These are phyloP conservation scores for Penicillium flavigenum DNA, from an alignment of 495 filamentous ascomycete species.

Conservation along the genomic window DNA sequence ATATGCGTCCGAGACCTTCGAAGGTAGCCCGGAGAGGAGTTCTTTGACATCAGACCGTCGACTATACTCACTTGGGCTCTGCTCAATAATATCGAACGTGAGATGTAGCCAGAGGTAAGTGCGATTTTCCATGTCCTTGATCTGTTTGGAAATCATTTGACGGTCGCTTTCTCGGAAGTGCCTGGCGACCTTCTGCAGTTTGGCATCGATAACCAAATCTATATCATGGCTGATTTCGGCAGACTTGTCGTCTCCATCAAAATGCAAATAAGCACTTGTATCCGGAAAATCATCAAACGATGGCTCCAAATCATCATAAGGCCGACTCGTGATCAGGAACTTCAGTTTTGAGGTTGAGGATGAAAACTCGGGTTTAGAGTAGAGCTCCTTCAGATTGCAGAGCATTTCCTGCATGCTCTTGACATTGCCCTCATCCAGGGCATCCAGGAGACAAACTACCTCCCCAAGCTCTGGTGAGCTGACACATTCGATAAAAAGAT, in stretches of 20 bases:
- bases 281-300: slow-evolving; percentile 19
- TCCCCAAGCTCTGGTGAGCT: slow-evolving; percentile 30
- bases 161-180: slow-evolving; percentile 12
- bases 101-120: slow-evolving; percentile 47
- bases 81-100: slow-evolving; percentile 30
- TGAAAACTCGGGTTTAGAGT: neutral
- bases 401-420: neutral
- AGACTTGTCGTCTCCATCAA: slow-evolving; percentile 35
- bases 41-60: slow-evolving; percentile 19
- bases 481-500: slow-evolving; percentile 30
- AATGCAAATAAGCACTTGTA: slow-evolving; percentile 18
- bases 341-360: slow-evolving; percentile 19
- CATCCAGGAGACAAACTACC: slow-evolving; percentile 47
- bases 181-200: slow-evolving; percentile 19
- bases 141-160: slow-evolving; percentile 20
- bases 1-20: slow-evolving; percentile 34
- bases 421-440: slow-evolving; percentile 39
- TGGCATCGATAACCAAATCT: slow-evolving; percentile 38
- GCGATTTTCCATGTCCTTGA: slow-evolving; percentile 36
- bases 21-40: slow-evolving; percentile 27
- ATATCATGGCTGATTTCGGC: slow-evolving; percentile 37
- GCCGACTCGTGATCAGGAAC: slow-evolving; percentile 40
- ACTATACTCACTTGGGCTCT: slow-evolving; percentile 13
- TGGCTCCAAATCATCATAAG: slow-evolving; percentile 31
- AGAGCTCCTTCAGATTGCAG: neutral